Conservation (phyloP, 768 basidiomycete species). For the Pleurotus pulmonarius region DNA sequence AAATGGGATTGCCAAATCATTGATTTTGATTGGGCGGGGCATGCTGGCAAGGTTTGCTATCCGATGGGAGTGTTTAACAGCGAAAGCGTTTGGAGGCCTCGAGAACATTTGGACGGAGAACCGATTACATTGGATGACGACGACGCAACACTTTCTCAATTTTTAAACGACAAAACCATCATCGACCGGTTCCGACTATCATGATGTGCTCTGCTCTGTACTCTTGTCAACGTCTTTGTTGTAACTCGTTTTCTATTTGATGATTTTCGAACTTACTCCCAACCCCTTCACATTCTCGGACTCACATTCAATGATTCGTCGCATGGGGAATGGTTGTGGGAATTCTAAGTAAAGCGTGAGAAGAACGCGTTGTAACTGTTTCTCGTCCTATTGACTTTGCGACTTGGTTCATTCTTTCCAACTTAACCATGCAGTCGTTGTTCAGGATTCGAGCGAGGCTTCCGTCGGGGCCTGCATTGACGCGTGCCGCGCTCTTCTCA, state of each 20-base stretch:
- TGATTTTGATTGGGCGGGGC: constrained; percentile 7
- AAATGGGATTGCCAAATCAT: neutral
- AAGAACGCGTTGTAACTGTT: too few species aligned
- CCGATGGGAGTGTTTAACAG: neutral
- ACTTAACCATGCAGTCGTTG: neutral
- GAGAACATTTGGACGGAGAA: neutral
- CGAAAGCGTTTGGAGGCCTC: neutral
- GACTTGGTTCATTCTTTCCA: neutral
- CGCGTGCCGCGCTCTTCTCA: neutral
- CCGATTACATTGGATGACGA: neutral
- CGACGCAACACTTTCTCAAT: neutral
- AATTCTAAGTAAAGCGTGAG: too few species aligned
- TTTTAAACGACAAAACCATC: neutral
- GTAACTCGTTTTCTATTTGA: too few species aligned
- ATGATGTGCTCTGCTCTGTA: neutral
- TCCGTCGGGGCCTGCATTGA: neutral
- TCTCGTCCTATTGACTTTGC: neutral
- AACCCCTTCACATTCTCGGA: too few species aligned
- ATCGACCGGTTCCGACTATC: neutral
- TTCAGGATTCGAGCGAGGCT: neutral
- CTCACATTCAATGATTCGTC: too few species aligned
- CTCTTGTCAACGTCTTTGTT: too few species aligned
- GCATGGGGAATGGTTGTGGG: too few species aligned
- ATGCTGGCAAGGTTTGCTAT: neutral
- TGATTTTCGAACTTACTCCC: too few species aligned